These are phyloP conservation scores for Fusarium denticulatum DNA, from an alignment of 2,329 filamentous ascomycete genomes.

Conservation along the genomic window DNA sequence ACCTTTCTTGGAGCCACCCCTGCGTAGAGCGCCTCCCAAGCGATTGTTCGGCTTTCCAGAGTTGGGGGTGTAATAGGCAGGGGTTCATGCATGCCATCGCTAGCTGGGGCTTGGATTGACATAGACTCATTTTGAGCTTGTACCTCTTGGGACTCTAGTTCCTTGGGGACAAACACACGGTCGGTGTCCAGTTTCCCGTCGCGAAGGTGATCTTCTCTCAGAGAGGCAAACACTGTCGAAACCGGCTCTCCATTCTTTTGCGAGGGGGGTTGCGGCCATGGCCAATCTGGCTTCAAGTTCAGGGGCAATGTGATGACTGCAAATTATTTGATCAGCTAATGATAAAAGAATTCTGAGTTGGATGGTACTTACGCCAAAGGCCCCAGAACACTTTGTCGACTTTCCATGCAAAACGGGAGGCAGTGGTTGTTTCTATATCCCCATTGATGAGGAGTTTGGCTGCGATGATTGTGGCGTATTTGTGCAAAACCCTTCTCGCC, in stretches of 20 bases:
- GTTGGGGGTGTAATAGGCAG: not conserved
- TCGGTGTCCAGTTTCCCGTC: not conserved
- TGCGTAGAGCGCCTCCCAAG: not conserved
- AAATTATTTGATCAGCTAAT: not conserved
- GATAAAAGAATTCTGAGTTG: fast-evolving
- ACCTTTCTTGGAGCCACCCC: not conserved
- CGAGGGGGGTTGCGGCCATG: not conserved
- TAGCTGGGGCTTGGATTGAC: not conserved
- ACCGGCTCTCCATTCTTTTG: not conserved
- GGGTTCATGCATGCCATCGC: not conserved
- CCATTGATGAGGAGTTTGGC: not conserved
- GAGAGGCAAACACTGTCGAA: not conserved
- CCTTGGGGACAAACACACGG: not conserved
- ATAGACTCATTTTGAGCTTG: not conserved
- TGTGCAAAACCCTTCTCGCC: fast-evolving
- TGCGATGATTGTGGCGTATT: not conserved
- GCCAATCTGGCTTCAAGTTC: not conserved
- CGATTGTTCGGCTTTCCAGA: not conserved
- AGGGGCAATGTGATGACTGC: not conserved
- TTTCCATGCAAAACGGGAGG: not conserved
- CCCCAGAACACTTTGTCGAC: not conserved
- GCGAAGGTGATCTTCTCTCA: not conserved
- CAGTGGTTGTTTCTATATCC: fast-evolving
- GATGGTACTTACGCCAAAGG: not conserved
- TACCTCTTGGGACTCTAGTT: not conserved